A percentile compares a stretch with the other conserved stretches of the same genome.
These are phyloP conservation scores for Moricandia arvensis DNA, from an alignment of 345 rosid species.

Conservation along the genomic window DNA sequence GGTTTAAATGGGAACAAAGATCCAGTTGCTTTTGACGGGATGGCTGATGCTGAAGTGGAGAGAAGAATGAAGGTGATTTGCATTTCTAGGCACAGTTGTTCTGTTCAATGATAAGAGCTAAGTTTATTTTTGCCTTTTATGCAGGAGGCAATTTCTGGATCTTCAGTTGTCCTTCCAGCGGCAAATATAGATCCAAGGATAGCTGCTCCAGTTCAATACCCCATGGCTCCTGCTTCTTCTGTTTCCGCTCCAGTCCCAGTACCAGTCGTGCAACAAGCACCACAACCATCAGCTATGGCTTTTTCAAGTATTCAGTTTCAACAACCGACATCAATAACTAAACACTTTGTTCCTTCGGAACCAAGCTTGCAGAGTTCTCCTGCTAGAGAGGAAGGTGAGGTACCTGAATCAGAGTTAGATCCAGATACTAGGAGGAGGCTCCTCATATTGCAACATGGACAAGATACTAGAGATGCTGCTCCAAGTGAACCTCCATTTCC, in stretches of 20 bases:
- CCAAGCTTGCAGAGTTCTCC: conserved; percentile 87
- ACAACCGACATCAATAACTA: conserved; percentile 50
- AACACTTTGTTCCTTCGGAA: conserved; percentile 65
- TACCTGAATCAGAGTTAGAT: conserved; percentile 97
- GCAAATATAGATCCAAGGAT: conserved; percentile 66
- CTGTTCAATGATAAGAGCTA: neutral
- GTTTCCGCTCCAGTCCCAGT: conserved; percentile 48
- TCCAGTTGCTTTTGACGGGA: conserved; percentile 73
- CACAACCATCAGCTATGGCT: conserved; percentile 51
- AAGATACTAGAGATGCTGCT: conserved; percentile 74
- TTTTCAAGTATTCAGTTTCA: conserved; percentile 59
- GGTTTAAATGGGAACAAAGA: conserved; percentile 68
- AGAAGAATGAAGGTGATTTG: conserved; percentile 67
- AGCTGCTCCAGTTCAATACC: conserved; percentile 52
- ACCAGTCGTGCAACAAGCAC: conserved; percentile 35
- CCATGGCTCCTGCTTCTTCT: conserved; percentile 63
- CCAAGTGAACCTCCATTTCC: conserved; percentile 74
- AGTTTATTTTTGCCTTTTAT: conserved; percentile 16
- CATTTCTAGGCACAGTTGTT: conserved; percentile 3
- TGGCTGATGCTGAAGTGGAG: conserved; percentile 90
- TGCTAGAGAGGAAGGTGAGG: conserved; percentile 99
- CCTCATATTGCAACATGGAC: conserved; percentile 97
- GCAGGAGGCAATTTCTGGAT: conserved; percentile 78
- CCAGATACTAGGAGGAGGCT: conserved; percentile 98
- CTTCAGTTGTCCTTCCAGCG: conserved; percentile 54